Percentiles rank a stretch among this genome's conserved stretches.
These are phyloP conservation scores for Aspergillus avenaceus DNA, from an alignment of 495 filamentous ascomycete species.

Conservation along the genomic window DNA sequence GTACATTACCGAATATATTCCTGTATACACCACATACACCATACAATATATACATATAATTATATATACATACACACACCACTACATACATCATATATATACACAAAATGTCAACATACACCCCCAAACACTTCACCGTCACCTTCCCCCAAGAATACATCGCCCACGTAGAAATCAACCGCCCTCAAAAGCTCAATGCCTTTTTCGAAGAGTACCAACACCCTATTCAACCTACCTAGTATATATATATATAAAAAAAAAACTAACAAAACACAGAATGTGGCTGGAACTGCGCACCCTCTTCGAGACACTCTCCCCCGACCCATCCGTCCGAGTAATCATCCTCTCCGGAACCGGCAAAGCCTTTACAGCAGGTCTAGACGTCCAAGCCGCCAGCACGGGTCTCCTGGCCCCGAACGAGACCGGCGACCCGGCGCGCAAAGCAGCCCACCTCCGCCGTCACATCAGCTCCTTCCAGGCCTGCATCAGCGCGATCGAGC, in stretches of 20 bases:
- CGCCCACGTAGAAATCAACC: conserved; percentile 90
- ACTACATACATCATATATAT: background rate
- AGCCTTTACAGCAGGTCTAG: conserved; percentile 80
- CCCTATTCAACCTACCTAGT: conserved; percentile 1
- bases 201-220: conserved; percentile 64
- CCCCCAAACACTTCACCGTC: conserved; percentile 73
- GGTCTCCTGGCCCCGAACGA: conserved; percentile 19
- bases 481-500: conserved; percentile 70
- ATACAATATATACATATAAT: background rate
- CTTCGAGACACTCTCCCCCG: conserved; percentile 69
- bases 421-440: conserved; percentile 58
- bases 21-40: background rate
- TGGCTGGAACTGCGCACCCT: conserved; percentile 76
- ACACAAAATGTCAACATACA: conserved; percentile 20
- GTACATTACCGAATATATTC: background rate
- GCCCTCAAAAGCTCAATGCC: conserved; percentile 84
- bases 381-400: conserved; percentile 63
- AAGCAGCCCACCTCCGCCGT: conserved; percentile 58
- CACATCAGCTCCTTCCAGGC: conserved; percentile 75
- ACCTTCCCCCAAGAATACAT: conserved; percentile 67
- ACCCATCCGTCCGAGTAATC: conserved; percentile 70
- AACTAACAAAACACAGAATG: conserved; percentile 53
- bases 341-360: conserved; percentile 79
- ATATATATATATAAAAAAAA: no score
- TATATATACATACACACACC: background rate